Percentiles rank a stretch among this genome's conserved stretches.
Evolutionary conservation across 768 basidiomycete species (phyloP).

Genomic region (Hygrocybe punicea): DNA sequence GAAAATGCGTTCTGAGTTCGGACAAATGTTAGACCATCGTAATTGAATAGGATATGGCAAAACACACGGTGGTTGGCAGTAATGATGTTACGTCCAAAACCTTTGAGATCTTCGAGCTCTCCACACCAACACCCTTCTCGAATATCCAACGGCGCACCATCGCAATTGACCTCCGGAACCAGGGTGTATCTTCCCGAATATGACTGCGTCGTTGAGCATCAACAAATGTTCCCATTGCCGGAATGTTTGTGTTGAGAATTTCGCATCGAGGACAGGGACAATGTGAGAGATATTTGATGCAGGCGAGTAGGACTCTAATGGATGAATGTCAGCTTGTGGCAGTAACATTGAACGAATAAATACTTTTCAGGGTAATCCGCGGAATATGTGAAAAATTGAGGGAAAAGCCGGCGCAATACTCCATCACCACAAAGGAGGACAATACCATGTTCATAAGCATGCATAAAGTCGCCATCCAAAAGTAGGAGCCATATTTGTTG

Average conservation of each 20-base stretch:
- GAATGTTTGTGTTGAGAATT: slow-evolving; percentile 1
- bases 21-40: background rate
- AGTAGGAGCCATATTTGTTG: slow-evolving; percentile 26
- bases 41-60: background rate
- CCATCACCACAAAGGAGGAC: slow-evolving; percentile 26
- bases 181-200: background rate
- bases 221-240: background rate
- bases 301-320: slow-evolving; percentile 18
- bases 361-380: slow-evolving; percentile 36
- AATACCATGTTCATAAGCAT: slow-evolving; percentile 25
- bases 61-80: slow-evolving; percentile 1
- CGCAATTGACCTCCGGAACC: background rate
- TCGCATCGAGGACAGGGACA: slow-evolving; percentile 23
- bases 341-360: slow-evolving; percentile 2
- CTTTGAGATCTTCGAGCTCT: background rate
- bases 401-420: slow-evolving; percentile 19
- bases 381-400: slow-evolving; percentile 26
- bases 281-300: slow-evolving; percentile 16
- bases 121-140: background rate
- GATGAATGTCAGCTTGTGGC: background rate
- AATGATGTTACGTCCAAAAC: background rate
- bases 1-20: slow-evolving; percentile 5
- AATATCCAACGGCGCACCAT: slow-evolving; percentile 4
- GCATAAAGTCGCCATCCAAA: slow-evolving; percentile 21
- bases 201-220: slow-evolving; percentile 2